Evolutionary conservation across 2,329 filamentous ascomycete species (phyloP).

Genomic region (Penicillium sp.): DNA sequence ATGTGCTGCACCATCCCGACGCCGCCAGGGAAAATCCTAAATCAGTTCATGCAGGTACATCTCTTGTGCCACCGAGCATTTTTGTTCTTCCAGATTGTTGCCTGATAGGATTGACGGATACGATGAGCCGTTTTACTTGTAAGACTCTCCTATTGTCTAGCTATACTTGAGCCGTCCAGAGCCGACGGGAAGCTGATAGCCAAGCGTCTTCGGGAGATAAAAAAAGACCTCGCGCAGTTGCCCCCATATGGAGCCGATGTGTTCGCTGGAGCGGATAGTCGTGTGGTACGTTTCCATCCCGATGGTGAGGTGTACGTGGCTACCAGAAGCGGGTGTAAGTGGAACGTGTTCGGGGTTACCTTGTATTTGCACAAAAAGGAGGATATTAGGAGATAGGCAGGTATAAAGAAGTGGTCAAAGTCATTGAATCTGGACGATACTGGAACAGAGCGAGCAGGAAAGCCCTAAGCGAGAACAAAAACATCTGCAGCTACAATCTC

Average conservation of each 20-base stretch:
- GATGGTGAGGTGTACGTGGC: neutral
- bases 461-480: neutral
- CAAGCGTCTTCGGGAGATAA: neutral
- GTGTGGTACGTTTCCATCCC: constrained; percentile 2
- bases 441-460: neutral
- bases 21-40: neutral
- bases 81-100: neutral
- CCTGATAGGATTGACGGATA: neutral
- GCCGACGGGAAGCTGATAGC: neutral
- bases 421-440: neutral
- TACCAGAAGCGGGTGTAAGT: constrained; percentile 4
- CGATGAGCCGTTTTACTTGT: neutral
- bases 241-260: neutral
- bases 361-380: neutral
- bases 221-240: neutral
- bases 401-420: neutral
- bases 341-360: neutral
- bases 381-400: neutral
- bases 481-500: neutral
- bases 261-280: neutral
- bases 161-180: neutral
- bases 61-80: neutral
- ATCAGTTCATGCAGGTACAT: constrained; percentile 11
- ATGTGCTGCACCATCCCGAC: neutral
- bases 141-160: neutral